A percentile compares a stretch with the other conserved stretches of the same genome.
phyloP scores from a whole-genome alignment of 352 stramenopile species.

The Phytophthora sojae region DNA sequence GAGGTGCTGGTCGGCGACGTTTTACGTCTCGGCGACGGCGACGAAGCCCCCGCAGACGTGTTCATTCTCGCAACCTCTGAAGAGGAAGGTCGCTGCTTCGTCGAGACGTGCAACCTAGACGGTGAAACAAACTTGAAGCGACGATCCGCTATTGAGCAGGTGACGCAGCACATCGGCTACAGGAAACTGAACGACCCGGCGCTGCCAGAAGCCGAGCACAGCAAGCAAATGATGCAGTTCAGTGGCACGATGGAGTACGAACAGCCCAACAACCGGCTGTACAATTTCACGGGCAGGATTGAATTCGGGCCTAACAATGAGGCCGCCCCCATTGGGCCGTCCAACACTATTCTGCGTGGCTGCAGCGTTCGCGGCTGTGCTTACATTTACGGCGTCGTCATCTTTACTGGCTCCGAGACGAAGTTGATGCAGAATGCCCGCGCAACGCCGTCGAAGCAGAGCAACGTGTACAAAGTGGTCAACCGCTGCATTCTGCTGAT shows the following conservation, averaged over 20 bases:
- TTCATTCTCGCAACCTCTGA: slow-evolving; percentile 79
- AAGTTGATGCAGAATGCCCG: slow-evolving; percentile 88
- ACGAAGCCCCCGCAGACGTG: slow-evolving; percentile 72
- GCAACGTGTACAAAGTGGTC: slow-evolving; percentile 73
- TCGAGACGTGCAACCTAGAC: slow-evolving; percentile 95
- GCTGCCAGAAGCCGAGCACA: slow-evolving; percentile 44
- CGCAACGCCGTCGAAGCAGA: slow-evolving; percentile 73
- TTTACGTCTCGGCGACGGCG: slow-evolving; percentile 55
- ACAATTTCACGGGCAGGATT: slow-evolving; percentile 75
- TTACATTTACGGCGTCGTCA: slow-evolving; percentile 79
- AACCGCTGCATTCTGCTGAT: slow-evolving; percentile 78
- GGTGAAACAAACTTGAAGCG: slow-evolving; percentile 96
- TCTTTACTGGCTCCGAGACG: slow-evolving; percentile 92
- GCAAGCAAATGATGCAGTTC: slow-evolving; percentile 53
- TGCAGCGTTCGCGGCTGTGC: slow-evolving; percentile 66
- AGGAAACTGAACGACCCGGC: slow-evolving; percentile 63
- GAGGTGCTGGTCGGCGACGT: slow-evolving; percentile 81
- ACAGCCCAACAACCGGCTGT: slow-evolving; percentile 80
- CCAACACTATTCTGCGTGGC: slow-evolving; percentile 89
- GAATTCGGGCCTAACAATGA: slow-evolving; percentile 38
- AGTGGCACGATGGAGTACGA: slow-evolving; percentile 66
- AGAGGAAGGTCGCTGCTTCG: slow-evolving; percentile 85
- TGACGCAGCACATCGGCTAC: slow-evolving; percentile 66
- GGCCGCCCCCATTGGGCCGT: slow-evolving; percentile 53
- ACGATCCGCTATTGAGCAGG: slow-evolving; percentile 57